phyloP scores from a whole-genome alignment of 352 stramenopile species.

The Phytophthora hibernalis region DNA sequence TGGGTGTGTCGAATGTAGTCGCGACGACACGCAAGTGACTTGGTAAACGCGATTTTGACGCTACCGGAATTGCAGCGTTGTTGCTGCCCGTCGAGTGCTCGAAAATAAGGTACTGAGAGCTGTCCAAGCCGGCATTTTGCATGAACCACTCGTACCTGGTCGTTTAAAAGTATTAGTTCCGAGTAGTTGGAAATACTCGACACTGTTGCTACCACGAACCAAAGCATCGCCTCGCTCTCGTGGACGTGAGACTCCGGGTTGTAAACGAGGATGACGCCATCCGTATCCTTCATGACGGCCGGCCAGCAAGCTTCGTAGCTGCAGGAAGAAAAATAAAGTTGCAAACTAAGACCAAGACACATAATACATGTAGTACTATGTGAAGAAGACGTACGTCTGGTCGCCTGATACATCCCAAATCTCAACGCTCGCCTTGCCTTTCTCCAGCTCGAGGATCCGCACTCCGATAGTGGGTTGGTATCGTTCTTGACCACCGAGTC shows the following conservation, averaged over 20 bases:
- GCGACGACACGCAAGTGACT: constrained; percentile 48
- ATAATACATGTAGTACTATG: background rate
- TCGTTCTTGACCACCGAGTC: constrained; percentile 59
- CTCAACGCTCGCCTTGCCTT: constrained; percentile 68
- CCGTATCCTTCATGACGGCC: constrained; percentile 86
- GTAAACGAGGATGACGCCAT: constrained; percentile 91
- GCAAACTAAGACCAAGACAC: background rate
- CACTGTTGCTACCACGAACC: constrained; percentile 46
- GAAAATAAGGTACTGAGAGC: constrained; percentile 81
- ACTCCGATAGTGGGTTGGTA: constrained; percentile 81
- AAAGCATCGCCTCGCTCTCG: constrained; percentile 89
- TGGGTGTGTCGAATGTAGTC: constrained; percentile 70
- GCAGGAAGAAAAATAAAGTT: constrained; percentile 1
- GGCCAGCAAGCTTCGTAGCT: constrained; percentile 92
- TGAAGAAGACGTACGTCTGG: constrained; percentile 54
- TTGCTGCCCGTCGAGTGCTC: constrained; percentile 60
- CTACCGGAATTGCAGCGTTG: constrained; percentile 33
- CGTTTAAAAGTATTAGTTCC: background rate
- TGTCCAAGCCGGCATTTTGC: constrained; percentile 69
- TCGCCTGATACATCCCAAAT: constrained; percentile 89
- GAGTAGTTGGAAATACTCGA: background rate
- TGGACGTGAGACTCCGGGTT: constrained; percentile 91
- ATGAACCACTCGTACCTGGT: constrained; percentile 90
- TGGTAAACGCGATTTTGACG: constrained; percentile 58
- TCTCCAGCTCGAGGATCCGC: constrained; percentile 77